phyloP scores from a whole-genome alignment of 768 basidiomycete genomes.

The Dendrothele bispora region DNA sequence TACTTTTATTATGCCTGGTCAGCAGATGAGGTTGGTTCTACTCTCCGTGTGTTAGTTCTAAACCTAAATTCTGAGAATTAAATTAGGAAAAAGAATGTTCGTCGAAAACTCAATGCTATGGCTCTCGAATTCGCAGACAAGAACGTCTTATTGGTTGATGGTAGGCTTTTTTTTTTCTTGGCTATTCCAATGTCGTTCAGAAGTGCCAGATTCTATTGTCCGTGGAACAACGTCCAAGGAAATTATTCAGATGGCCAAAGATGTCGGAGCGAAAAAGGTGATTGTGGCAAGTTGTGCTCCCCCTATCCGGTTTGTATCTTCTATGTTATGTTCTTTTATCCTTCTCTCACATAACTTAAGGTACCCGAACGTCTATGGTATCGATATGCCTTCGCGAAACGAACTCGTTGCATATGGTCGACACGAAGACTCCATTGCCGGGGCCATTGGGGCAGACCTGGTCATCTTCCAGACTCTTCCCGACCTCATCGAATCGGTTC shows the following conservation, averaged over 20 bases:
- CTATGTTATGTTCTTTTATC: neutral
- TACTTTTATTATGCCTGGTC: constrained; percentile 99
- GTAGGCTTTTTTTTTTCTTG: constrained; percentile 40
- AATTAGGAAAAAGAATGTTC: constrained; percentile 89
- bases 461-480: constrained; percentile 93
- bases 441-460: constrained; percentile 89
- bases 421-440: constrained; percentile 67
- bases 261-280: constrained; percentile 95
- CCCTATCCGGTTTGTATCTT: constrained; percentile 71
- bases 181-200: neutral
- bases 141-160: constrained; percentile 94
- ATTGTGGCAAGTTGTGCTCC: constrained; percentile 97
- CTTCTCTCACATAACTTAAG: constrained; percentile 31
- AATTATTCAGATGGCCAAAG: constrained; percentile 99
- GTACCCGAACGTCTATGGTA: constrained; percentile 95
- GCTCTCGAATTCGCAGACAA: constrained; percentile 92
- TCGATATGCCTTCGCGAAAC: constrained; percentile 96
- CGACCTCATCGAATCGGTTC: constrained; percentile 84
- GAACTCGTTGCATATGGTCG: constrained; percentile 90
- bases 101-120: constrained; percentile 97
- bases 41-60: neutral
- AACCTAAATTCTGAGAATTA: neutral
- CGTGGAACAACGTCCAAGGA: constrained; percentile 98
- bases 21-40: constrained; percentile 75
- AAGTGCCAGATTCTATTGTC: constrained; percentile 97